Base-by-base conservation (phyloP, 2,329 filamentous ascomycete genomes). In the Aureobasidium pullulans region DNA sequence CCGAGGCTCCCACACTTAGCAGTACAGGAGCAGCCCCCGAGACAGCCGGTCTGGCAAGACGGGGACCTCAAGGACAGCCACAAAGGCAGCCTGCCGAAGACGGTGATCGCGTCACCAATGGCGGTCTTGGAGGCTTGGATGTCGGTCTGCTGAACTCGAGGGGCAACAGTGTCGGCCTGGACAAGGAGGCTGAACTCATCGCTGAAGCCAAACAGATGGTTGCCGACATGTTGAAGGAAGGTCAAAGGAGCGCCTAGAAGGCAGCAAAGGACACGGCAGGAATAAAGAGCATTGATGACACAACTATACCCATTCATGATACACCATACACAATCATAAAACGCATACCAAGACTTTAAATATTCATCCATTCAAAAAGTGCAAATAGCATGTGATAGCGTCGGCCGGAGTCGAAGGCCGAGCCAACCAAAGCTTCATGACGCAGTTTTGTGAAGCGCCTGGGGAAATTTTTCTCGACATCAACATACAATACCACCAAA, bases 131-230 rank as follows among this genome's bases (percentile, higher is more conserved):
- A 7, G 71, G 74, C 76, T 77, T 96, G 57, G 92, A 96, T 69
- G 86, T 95, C 13, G 92, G 92, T 34, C 93, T 89, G 84, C 74
- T 97, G 66, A 97, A 96, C 70, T 92, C 89, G 67, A 82, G 90
- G 60, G 90, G 89, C 62, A 87, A 89, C 63, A 87, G 87, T 63
- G 88, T 95, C 23, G 89, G 89, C 60, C 83, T 86, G 67, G 87
- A 90, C 63, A 94, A 93, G 80, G 90, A 95, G 69, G 83, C 83
- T 1, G 90, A 96, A 74, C 75, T 96, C 46, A 87, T 93, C 84
- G 79, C 77, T 36, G 80, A 82, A 64, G 81, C 83, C 42, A 81
- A 78, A 65, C 73, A 73, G 47, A 79, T 87, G 62, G 69, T 88
- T 42, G 78, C 76, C 37, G 62, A 66, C 32, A 60, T 64, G n/a